These are phyloP conservation scores for Teunomyces aglyptinius DNA, from an alignment of 805 yeast species.

Conservation along the genomic window DNA sequence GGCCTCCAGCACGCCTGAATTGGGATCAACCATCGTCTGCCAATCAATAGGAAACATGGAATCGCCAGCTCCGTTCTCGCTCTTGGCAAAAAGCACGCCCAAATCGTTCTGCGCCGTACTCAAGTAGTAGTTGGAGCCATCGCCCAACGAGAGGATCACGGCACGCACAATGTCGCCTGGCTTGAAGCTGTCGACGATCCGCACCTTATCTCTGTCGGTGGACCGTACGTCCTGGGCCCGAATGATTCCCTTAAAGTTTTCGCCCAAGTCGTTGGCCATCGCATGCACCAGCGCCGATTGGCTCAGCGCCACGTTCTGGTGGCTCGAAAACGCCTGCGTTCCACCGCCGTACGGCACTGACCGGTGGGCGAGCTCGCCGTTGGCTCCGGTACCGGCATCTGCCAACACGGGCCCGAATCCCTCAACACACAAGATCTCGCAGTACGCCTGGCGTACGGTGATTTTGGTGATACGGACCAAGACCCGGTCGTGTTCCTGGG, in stretches of 20 bases:
- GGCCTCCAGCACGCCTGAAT: constrained; percentile 68
- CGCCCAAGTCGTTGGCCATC: constrained; percentile 70
- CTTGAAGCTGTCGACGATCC: constrained; percentile 70
- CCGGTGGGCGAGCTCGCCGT: constrained; percentile 40
- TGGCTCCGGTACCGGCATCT: constrained; percentile 68
- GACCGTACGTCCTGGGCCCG: constrained; percentile 86
- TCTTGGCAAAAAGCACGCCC: constrained; percentile 88
- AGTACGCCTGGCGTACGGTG: constrained; percentile 65
- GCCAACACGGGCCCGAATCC: constrained; percentile 53
- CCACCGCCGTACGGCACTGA: constrained; percentile 53
- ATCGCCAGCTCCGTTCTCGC: constrained; percentile 66
- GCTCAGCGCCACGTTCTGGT: constrained; percentile 35
- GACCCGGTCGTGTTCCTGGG: constrained; percentile 82
- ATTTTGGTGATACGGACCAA: constrained; percentile 71
- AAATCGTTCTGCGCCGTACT: constrained; percentile 87
- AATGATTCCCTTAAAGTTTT: constrained; percentile 82
- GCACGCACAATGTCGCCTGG: constrained; percentile 96
- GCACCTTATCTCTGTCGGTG: constrained; percentile 86
- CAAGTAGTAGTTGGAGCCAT: constrained; percentile 86
- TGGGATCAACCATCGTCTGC: constrained; percentile 87
- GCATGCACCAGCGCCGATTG: constrained; percentile 39
- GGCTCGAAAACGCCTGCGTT: constrained; percentile 39
- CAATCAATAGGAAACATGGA: constrained; percentile 89
- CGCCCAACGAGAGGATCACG: constrained; percentile 81
- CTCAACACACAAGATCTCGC: constrained; percentile 71